These are phyloP conservation scores for Magnusiomyces paraingens DNA, from an alignment of 1,139 yeast species.

Conservation along the genomic window DNA sequence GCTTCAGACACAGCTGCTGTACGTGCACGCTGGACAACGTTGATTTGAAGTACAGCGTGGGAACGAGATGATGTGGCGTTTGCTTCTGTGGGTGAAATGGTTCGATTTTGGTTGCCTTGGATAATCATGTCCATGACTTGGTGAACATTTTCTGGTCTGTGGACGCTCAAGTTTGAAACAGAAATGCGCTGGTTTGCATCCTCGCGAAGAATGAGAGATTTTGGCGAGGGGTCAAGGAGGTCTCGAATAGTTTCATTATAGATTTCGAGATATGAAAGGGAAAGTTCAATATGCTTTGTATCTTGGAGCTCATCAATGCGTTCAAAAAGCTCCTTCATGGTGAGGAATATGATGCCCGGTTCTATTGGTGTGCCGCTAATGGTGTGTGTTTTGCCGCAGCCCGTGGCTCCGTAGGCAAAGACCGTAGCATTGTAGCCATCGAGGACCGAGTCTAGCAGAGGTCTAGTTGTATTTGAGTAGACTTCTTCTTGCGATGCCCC, in stretches of 20 bases:
- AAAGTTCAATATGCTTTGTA: conserved; percentile 51
- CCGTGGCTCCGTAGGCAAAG: conserved; percentile 97
- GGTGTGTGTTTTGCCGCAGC: conserved; percentile 96
- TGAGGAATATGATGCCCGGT: conserved; percentile 77
- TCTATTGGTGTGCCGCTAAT: conserved; percentile 65
- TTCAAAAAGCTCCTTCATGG: conserved; percentile 69
- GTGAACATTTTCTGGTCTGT: conserved; percentile 53
- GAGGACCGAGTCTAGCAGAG: conserved; percentile 64
- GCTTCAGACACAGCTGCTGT: conserved; percentile 60
- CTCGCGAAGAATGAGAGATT: conserved; percentile 57
- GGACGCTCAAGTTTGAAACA: conserved; percentile 68
- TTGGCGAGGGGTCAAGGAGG: conserved; percentile 50
- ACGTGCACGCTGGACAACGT: conserved; percentile 55
- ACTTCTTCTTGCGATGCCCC: conserved; percentile 60
- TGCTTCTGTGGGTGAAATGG: conserved; percentile 85
- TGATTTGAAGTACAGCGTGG: conserved; percentile 85
- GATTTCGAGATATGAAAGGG: conserved; percentile 74
- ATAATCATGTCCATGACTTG: conserved; percentile 78
- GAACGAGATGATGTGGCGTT: conserved; percentile 86
- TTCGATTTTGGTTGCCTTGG: conserved; percentile 67
- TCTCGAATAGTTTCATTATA: conserved; percentile 87
- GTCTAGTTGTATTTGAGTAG: conserved; percentile 58
- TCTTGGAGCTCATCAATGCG: conserved; percentile 51
- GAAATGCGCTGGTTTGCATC: conserved; percentile 60
- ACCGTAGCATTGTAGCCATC: conserved; percentile 89